phyloP scores from a whole-genome alignment of 352 stramenopile species.

The Pythium scleroteichum region DNA sequence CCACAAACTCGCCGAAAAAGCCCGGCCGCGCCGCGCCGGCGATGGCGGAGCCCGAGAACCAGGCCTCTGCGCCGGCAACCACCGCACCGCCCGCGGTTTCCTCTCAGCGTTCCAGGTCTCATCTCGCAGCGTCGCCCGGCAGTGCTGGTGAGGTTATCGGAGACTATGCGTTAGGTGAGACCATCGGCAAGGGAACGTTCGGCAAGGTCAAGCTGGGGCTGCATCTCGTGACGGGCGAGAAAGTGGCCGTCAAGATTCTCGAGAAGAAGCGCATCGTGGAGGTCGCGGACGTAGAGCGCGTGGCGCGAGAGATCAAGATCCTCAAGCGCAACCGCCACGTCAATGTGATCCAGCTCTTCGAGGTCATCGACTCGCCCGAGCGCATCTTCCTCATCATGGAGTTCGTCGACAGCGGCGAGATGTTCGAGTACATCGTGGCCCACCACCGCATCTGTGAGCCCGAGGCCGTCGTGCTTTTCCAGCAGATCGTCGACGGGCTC shows the following conservation, averaged over 20 bases:
- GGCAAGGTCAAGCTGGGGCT: conserved; percentile 90
- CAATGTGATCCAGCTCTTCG: conserved; percentile 92
- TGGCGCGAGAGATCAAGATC: conserved; percentile 94
- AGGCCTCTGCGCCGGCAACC: background rate
- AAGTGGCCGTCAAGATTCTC: conserved; percentile 92
- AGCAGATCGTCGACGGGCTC: conserved; percentile 90
- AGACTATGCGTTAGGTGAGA: conserved; percentile 91
- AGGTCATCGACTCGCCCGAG: conserved; percentile 86
- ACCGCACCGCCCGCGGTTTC: background rate
- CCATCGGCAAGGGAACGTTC: conserved; percentile 93
- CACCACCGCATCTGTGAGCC: conserved; percentile 83
- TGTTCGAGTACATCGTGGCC: conserved; percentile 95
- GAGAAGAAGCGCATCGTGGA: conserved; percentile 92
- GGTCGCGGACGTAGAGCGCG: conserved; percentile 85
- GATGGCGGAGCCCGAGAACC: conserved; percentile 17
- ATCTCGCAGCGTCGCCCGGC: background rate
- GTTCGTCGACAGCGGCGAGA: conserved; percentile 87
- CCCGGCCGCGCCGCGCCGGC: background rate
- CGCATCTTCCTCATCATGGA: conserved; percentile 95
- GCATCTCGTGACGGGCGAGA: conserved; percentile 90
- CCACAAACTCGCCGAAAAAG: conserved; percentile 20
- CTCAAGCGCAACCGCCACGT: conserved; percentile 89
- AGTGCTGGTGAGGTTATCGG: conserved; percentile 59
- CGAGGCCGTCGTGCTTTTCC: conserved; percentile 82
- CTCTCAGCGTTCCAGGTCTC: background rate